Percentiles rank a stretch among this genome's conserved stretches.
Evolutionary conservation across 495 filamentous ascomycete genomes (phyloP).

Genomic region (Xylaria telfairii): DNA sequence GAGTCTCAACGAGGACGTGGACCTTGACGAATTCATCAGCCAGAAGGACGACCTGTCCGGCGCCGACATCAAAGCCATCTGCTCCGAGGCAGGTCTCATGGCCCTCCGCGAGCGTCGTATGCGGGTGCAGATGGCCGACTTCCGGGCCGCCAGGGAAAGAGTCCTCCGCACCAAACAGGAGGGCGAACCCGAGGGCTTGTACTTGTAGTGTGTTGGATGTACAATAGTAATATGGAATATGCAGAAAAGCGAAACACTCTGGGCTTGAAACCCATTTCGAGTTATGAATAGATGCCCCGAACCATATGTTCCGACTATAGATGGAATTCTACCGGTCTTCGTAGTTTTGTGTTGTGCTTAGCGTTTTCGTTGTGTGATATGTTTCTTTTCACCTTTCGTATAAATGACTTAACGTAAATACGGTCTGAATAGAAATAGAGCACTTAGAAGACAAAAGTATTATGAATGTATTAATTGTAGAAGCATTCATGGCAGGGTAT

Average conservation of each 20-base stretch:
- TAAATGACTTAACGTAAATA: too few relatives aligned
- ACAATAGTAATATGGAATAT: constrained; percentile 7
- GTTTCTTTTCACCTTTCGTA: neutral
- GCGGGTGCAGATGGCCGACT: constrained; percentile 99
- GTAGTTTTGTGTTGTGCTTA: neutral
- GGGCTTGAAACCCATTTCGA: neutral
- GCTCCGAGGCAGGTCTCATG: constrained; percentile 95
- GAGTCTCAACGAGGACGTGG: constrained; percentile 92
- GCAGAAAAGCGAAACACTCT: neutral
- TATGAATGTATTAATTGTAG: too few relatives aligned
- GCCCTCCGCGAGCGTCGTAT: constrained; percentile 94
- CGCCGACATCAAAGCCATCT: constrained; percentile 98
- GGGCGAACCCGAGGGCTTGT: constrained; percentile 96
- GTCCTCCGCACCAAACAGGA: constrained; percentile 99
- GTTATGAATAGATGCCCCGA: neutral
- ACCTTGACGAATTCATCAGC: constrained; percentile 97
- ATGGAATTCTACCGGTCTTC: neutral
- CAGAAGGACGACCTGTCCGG: constrained; percentile 98
- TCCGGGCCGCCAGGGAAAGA: constrained; percentile 87
- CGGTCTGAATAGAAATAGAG: too few relatives aligned
- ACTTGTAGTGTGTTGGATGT: constrained; percentile 69
- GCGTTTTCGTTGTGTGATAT: neutral
- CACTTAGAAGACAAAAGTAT: too few relatives aligned
- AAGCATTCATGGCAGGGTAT: too few relatives aligned
- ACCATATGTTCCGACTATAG: neutral